Base-by-base conservation (phyloP, 2,329 filamentous ascomycete genomes). In the Microdochium trichocladiopsis region DNA sequence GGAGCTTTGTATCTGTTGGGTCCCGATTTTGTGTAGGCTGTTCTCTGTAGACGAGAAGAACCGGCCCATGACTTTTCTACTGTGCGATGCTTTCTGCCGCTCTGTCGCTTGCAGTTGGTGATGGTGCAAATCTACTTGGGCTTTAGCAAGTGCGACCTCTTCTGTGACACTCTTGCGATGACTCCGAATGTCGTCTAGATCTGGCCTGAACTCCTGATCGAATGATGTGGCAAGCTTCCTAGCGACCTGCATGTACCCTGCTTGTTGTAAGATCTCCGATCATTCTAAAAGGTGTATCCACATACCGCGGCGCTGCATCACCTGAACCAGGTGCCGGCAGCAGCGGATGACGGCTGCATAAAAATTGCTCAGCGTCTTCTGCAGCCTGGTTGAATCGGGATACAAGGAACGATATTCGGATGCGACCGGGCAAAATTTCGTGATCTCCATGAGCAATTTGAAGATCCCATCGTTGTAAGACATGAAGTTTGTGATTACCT, bases 401-500 rank as follows among this genome's bases (percentile, higher is more conserved):
- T 65, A 72, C 2, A 73, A 56, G 2, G 59, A 59, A 51, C 63
- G 61, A 50, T 72, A 72, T 52, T 72, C 63, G 24, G 57, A 55
- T 16, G 69, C 68, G n/a, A 61, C 55, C 1, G 72, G 72, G 51
- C 60, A 70, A n/a, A 62, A 45, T 1, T 53, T 56, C 5, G 61
- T 62, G 25, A 75, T 58, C 1, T 60, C 58, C 57, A 67, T 60
- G 25, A 73, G 67, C 6, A 66, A 56, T 12, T 68, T 58, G 1
- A 70, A 66, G 12, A 72, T 58, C 10, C 61, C 67, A 28, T 72
- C 69, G 37, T 69, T 74, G 50, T 72, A 73, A 1, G 68, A 64
- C 0, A 59, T 60, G 36, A 65, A 66, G 18, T 70, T 72, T 1
- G 62, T 56, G 1, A 63, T 56, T n/a, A 62, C 48, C 69, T 71